Conservation (phyloP, 441 rosid species). For the Biscutella laevigata region DNA sequence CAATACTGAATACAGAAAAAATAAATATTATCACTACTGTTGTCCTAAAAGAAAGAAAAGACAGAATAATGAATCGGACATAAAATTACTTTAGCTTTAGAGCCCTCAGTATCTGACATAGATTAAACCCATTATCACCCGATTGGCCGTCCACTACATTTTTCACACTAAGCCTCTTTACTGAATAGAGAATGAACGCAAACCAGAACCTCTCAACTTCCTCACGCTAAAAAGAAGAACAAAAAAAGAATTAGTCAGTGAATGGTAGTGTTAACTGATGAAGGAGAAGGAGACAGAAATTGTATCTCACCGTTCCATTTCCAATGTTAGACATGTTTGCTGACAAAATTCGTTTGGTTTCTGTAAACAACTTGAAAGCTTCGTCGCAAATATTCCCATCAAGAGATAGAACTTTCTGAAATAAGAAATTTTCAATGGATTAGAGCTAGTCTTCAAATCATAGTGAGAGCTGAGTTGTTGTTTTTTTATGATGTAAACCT, state of each 20-base stretch:
- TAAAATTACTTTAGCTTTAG: conserved; percentile 61
- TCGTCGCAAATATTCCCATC: conserved; percentile 40
- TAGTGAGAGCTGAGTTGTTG: not conserved
- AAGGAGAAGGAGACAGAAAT: not conserved
- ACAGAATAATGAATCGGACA: not conserved
- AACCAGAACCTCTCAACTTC: conserved; percentile 86
- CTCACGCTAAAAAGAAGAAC: conserved; percentile 41
- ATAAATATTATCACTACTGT: not conserved
- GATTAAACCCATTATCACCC: conserved; percentile 38
- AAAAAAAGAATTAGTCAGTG: conserved; percentile 7
- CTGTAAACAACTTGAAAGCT: conserved; percentile 52
- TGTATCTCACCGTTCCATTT: conserved; percentile 49
- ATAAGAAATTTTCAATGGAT: not conserved
- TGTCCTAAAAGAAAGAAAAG: not conserved
- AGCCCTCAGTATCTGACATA: conserved; percentile 67
- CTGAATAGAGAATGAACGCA: conserved; percentile 62
- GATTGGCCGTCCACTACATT: conserved; percentile 29
- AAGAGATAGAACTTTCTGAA: conserved; percentile 51
- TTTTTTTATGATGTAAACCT: conserved; percentile 31
- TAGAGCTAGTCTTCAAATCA: not conserved
- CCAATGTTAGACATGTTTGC: conserved; percentile 51
- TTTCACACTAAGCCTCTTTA: conserved; percentile 48
- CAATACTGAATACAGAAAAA: conserved; percentile 40
- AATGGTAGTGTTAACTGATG: not conserved
- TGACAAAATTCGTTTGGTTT: conserved; percentile 53